Conservation (phyloP, 2,329 filamentous ascomycete species). For the Didymellaceae sp. region DNA sequence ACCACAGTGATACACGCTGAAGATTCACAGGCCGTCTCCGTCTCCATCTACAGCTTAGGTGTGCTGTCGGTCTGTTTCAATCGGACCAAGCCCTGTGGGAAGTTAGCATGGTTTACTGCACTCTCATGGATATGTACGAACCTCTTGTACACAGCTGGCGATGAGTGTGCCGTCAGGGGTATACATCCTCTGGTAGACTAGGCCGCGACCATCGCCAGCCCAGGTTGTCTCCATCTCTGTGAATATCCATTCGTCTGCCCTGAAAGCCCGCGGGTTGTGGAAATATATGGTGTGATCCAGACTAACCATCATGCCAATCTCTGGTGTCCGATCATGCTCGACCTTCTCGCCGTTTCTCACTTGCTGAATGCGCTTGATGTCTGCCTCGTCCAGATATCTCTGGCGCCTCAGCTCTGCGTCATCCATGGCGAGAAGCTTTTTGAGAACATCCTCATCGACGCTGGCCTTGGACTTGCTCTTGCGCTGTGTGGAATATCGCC, state of each 20-base stretch:
- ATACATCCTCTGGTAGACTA: slow-evolving; percentile 79
- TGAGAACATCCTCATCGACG: slow-evolving; percentile 52
- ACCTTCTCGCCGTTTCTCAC: slow-evolving; percentile 50
- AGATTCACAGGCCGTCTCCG: background rate
- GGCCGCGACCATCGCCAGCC: slow-evolving; percentile 76
- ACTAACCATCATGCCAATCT: slow-evolving; percentile 84
- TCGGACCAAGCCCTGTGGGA: slow-evolving; percentile 14
- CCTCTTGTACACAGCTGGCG: slow-evolving; percentile 83
- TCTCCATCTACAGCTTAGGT: slow-evolving; percentile 10
- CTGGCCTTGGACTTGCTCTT: slow-evolving; percentile 45
- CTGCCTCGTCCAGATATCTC: slow-evolving; percentile 56
- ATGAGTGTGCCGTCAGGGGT: slow-evolving; percentile 73
- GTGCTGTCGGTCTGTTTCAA: slow-evolving; percentile 17
- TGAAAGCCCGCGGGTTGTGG: slow-evolving; percentile 57
- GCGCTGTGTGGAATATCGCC: slow-evolving; percentile 67
- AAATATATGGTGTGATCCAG: slow-evolving; percentile 73
- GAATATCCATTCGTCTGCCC: slow-evolving; percentile 75
- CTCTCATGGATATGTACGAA: slow-evolving; percentile 28
- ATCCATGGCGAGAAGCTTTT: slow-evolving; percentile 55
- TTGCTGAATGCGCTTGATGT: slow-evolving; percentile 53
- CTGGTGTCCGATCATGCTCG: slow-evolving; percentile 59
- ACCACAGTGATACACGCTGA: background rate
- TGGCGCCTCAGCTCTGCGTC: slow-evolving; percentile 51
- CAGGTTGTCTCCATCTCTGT: slow-evolving; percentile 81
- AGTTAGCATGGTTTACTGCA: background rate